Percentiles rank a stretch among this genome's conserved stretches.
Conservation (phyloP, 1,284 basidiomycete genomes). For the Sparassis latifolia region DNA sequence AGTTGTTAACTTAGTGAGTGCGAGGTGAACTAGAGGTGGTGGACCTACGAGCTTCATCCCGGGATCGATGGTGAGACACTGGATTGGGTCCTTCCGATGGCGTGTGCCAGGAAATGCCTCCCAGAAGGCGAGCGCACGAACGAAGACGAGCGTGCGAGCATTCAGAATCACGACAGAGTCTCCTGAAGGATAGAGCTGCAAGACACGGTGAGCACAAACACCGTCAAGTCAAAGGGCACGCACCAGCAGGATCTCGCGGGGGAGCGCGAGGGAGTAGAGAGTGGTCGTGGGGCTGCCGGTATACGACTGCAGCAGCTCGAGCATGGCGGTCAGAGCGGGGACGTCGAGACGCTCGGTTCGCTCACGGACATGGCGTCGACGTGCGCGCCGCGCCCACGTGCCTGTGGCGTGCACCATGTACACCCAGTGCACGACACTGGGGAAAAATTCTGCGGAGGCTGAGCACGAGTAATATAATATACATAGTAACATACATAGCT, state of each 20-base stretch:
- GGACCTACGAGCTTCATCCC: slow-evolving; percentile 69
- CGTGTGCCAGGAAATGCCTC: slow-evolving; percentile 63
- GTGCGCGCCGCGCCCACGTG: too few relatives aligned
- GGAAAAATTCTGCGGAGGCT: too few relatives aligned
- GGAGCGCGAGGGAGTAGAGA: slow-evolving; percentile 51
- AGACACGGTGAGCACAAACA: neutral
- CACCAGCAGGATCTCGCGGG: slow-evolving; percentile 52
- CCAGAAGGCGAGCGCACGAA: slow-evolving; percentile 66
- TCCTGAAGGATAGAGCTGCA: slow-evolving; percentile 63
- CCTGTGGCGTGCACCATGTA: too few relatives aligned
- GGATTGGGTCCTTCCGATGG: slow-evolving; percentile 40
- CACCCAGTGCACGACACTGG: too few relatives aligned
- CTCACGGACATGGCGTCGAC: too few relatives aligned
- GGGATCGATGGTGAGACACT: slow-evolving; percentile 61
- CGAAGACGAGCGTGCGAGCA: slow-evolving; percentile 51
- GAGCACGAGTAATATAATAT: too few relatives aligned
- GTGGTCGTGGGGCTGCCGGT: slow-evolving; percentile 50
- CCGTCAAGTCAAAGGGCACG: slow-evolving; percentile 18
- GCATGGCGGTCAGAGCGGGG: slow-evolving; percentile 32
- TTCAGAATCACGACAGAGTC: slow-evolving; percentile 65
- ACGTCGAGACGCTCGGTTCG: too few relatives aligned
- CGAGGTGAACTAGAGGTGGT: neutral
- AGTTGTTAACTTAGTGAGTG: neutral
- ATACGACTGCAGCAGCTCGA: slow-evolving; percentile 51
- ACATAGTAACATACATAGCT: too few relatives aligned